Percentiles rank a stretch among this genome's conserved stretches.
Conservation (phyloP, 208 protist genomes). For the Acanthamoeba polyphaga region DNA sequence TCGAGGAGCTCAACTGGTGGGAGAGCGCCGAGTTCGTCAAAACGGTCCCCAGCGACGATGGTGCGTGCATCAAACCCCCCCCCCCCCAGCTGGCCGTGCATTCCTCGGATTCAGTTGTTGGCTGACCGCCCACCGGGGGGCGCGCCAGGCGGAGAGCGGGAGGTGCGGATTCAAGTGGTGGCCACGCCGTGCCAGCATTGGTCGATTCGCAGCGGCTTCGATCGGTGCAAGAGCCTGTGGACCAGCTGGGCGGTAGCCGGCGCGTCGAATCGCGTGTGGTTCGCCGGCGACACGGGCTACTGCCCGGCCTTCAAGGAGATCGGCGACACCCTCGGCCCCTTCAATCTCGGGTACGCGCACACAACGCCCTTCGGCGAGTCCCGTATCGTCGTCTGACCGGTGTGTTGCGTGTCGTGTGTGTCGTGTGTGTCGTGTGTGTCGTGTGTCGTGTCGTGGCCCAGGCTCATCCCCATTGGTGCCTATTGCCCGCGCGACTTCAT, state of each 20-base stretch:
- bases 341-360: conserved; percentile 35
- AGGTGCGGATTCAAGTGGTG: conserved; percentile 30
- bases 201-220: conserved; percentile 39
- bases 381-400: no score
- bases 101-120: no score
- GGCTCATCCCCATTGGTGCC: conserved; percentile 81
- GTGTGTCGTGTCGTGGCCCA: not conserved
- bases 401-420: not conserved
- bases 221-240: conserved; percentile 62
- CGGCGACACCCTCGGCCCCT: conserved; percentile 29
- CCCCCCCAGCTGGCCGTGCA: no score
- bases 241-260: conserved; percentile 53
- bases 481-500: conserved; percentile 82
- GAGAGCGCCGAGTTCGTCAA: conserved; percentile 29
- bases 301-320: conserved; percentile 74
- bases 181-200: conserved; percentile 62
- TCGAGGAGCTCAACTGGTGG: conserved; percentile 67
- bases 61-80: not conserved
- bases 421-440: no score
- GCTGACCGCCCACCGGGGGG: not conserved
- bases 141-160: not conserved
- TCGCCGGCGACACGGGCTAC: conserved; percentile 76
- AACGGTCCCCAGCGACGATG: not conserved
- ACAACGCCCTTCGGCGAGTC: no score
- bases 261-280: conserved; percentile 34